Evolutionary conservation across 2,329 filamentous ascomycete species (phyloP).

Genomic region (Elsinoe batatas): DNA sequence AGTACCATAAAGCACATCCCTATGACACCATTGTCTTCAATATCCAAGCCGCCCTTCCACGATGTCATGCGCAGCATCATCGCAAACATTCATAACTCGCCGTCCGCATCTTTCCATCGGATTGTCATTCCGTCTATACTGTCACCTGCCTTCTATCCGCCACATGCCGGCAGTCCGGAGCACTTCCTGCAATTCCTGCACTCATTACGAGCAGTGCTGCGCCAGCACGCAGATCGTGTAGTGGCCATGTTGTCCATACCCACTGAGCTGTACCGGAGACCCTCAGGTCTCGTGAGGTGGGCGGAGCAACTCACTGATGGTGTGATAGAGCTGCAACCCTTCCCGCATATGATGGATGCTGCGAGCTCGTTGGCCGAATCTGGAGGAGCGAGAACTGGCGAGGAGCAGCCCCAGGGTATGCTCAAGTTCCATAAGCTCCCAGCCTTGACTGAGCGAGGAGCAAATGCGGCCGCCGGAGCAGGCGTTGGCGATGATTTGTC

Average conservation of each 20-base stretch:
- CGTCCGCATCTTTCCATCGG: slow-evolving; percentile 60
- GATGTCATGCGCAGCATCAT: slow-evolving; percentile 51
- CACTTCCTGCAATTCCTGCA: slow-evolving; percentile 75
- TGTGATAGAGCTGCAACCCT: slow-evolving; percentile 73
- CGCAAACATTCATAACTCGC: slow-evolving; percentile 47
- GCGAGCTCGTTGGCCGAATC: slow-evolving; percentile 34
- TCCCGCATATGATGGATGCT: slow-evolving; percentile 50
- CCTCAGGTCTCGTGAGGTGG: slow-evolving; percentile 69
- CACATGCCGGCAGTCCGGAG: slow-evolving; percentile 57
- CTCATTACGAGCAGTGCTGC: slow-evolving; percentile 62
- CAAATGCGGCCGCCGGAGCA: slow-evolving; percentile 55
- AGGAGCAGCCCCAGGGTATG: slow-evolving; percentile 77
- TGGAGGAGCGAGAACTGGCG: slow-evolving; percentile 45
- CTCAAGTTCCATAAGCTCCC: slow-evolving; percentile 75
- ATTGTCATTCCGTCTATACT: slow-evolving; percentile 77
- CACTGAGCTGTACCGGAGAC: slow-evolving; percentile 66
- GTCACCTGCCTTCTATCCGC: slow-evolving; percentile 73
- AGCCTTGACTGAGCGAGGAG: slow-evolving; percentile 78
- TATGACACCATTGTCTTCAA: slow-evolving; percentile 59
- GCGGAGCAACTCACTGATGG: slow-evolving; percentile 77
- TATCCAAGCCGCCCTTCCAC: slow-evolving; percentile 48
- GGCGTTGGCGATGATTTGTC: slow-evolving; percentile 70
- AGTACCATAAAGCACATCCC: slow-evolving; percentile 36
- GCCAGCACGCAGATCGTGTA: slow-evolving; percentile 53
- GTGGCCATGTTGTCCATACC: slow-evolving; percentile 70